Base-by-base conservation (phyloP, 2,329 filamentous ascomycete species). In the Alternaria dauci region DNA sequence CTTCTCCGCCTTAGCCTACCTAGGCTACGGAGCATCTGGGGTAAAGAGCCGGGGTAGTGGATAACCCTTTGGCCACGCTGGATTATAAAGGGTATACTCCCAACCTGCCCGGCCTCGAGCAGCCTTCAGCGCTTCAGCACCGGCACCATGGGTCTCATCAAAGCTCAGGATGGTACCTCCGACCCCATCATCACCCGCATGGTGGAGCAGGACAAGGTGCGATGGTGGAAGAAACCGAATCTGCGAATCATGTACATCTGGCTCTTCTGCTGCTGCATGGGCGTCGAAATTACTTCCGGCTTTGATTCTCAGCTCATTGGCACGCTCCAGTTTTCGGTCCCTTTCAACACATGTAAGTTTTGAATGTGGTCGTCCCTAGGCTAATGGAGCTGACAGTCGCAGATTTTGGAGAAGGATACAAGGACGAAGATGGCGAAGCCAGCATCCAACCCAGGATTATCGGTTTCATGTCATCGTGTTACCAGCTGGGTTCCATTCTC, bases 121-220 rank as follows among this genome's bases (percentile, higher is more conserved):
- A 63, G 53, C 51, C 39, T 52, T 53, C 58, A 52, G 57, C 43
- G 55, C 55, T 54, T 56, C 61, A 43, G 60, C 52, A 47, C 61
- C 66, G 55, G 61, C 64, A 69, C 52, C 60, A 75, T 76, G 73
- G 71, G 58, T 46, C 59, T 75, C 62, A 34, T 71, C 61, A 71
- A 71, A 26, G 56, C 56, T 56, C 57, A 63, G 48, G 62, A 70
- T 65, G 71, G 69, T 38, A 69, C 67, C 14, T 70, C 78, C 41
- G 80, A 82, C 59, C 80, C 80, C 25, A 72, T 81, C 59, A 71
- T 83, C 68, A 80, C 80, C 47, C 76, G 77, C 62, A 76, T 83
- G 70, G 78, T 81, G 30, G 77, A 66, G 60, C 69, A 71, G 59
- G 81, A 82, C 62, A 79, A 74, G 62, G 73, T 80, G 14, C 72